Percentiles rank a stretch among this genome's conserved stretches.
Conservation (phyloP, 2,329 filamentous ascomycete species). For the Pseudogymnoascus sp. region DNA sequence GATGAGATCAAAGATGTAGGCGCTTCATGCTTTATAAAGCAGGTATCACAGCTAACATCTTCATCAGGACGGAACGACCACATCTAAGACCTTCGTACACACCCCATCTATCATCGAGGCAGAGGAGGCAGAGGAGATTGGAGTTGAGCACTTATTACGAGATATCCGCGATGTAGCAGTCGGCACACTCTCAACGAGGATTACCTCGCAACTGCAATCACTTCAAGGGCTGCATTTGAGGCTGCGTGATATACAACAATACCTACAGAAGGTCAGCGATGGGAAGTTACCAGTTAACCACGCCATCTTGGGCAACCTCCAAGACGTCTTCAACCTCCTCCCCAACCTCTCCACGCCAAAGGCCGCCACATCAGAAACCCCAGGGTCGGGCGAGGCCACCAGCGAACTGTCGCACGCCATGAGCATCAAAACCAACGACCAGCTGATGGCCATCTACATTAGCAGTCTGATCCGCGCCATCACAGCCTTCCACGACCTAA, state of each 20-base stretch:
- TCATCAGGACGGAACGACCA: constrained; percentile 84
- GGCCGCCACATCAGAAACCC: constrained; percentile 46
- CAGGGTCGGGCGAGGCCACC: constrained; percentile 44
- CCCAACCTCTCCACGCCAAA: constrained; percentile 88
- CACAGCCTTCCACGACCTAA: constrained; percentile 96
- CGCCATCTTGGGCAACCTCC: constrained; percentile 93
- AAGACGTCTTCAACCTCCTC: constrained; percentile 97
- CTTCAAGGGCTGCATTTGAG: constrained; percentile 91
- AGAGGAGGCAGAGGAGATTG: constrained; percentile 97
- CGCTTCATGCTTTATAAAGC: constrained; percentile 17
- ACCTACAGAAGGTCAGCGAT: constrained; percentile 92
- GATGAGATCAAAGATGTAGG: constrained; percentile 98
- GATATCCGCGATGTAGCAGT: constrained; percentile 98
- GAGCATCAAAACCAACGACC: constrained; percentile 98
- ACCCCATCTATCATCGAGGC: constrained; percentile 97
- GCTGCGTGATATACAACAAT: constrained; percentile 87
- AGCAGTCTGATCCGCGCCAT: constrained; percentile 95
- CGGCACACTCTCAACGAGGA: constrained; percentile 88
- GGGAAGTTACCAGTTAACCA: constrained; percentile 92
- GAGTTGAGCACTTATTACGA: constrained; percentile 92
- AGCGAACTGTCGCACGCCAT: constrained; percentile 90
- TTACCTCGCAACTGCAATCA: constrained; percentile 95
- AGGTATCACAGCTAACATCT: constrained; percentile 14
- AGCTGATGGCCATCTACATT: constrained; percentile 96
- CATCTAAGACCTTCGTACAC: constrained; percentile 94